A percentile compares a stretch with the other conserved stretches of the same genome.
Evolutionary conservation across 2,329 filamentous ascomycete genomes (phyloP).

Genomic region (Epichloe glyceriae): DNA sequence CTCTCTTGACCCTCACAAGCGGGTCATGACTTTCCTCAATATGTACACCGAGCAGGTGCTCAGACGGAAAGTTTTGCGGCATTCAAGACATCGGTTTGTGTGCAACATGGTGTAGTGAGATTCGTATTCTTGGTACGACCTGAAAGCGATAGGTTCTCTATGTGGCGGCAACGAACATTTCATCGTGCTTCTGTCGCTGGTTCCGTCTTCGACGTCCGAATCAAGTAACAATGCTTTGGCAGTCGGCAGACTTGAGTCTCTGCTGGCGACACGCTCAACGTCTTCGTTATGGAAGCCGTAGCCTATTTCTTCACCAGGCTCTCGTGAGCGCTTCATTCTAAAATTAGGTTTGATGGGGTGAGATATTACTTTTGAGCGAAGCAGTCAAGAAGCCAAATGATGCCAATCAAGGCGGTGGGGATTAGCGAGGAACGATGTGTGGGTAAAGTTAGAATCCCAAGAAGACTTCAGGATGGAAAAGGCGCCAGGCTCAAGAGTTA

Average conservation of each 20-base stretch:
- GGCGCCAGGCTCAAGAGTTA: background rate
- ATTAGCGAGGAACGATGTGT: background rate
- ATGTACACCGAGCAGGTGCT: conserved; percentile 68
- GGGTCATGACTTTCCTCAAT: conserved; percentile 88
- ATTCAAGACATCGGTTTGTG: conserved; percentile 73
- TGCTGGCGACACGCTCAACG: conserved; percentile 8
- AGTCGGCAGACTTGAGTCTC: conserved; percentile 13
- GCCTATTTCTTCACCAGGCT: conserved; percentile 36
- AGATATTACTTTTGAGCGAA: conserved; percentile 6
- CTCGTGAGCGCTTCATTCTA: conserved; percentile 51
- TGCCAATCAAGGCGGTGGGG: background rate
- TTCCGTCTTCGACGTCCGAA: conserved; percentile 19
- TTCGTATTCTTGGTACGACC: conserved; percentile 70
- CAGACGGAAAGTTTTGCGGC: conserved; percentile 79
- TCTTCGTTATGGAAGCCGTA: conserved; percentile 11
- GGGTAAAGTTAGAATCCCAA: too few species aligned
- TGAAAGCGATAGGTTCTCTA: conserved; percentile 54
- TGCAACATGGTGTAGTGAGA: conserved; percentile 73
- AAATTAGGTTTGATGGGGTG: conserved; percentile 1
- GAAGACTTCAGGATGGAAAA: background rate
- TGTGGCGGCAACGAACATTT: conserved; percentile 75
- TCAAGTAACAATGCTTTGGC: conserved; percentile 52
- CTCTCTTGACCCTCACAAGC: conserved; percentile 55
- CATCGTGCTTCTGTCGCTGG: conserved; percentile 41
- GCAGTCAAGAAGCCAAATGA: background rate